phyloP scores from a whole-genome alignment of 805 yeast genomes.

The Nadsonia fulvescens region DNA sequence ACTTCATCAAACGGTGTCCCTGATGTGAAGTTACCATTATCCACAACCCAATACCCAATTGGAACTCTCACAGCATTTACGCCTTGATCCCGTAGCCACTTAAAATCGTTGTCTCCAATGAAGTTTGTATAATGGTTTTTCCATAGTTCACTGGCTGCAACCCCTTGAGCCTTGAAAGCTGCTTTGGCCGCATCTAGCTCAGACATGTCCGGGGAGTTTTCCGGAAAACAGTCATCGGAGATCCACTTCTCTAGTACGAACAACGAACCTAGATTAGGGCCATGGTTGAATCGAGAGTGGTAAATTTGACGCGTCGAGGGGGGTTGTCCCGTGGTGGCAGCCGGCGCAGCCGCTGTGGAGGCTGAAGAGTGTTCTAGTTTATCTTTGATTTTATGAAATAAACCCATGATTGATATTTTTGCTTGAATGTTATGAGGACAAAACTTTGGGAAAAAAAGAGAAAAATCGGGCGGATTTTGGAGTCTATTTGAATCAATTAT shows the following conservation, averaged over 20 bases:
- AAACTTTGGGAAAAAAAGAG: too few species aligned
- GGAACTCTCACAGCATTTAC: constrained; percentile 79
- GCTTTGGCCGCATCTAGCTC: constrained; percentile 60
- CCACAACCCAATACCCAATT: constrained; percentile 80
- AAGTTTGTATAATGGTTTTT: constrained; percentile 52
- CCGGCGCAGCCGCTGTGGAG: too few species aligned
- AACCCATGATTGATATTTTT: too few species aligned
- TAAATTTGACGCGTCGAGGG: constrained; percentile 19
- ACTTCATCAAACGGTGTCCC: constrained; percentile 46
- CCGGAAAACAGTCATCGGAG: constrained; percentile 28
- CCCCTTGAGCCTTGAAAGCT: constrained; percentile 30
- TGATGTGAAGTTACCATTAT: constrained; percentile 36
- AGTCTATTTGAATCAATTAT: too few species aligned
- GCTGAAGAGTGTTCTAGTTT: too few species aligned
- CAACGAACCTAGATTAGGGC: constrained; percentile 71
- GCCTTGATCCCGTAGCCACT: constrained; percentile 45
- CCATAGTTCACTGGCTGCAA: constrained; percentile 28
- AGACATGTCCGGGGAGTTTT: constrained; percentile 30
- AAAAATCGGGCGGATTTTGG: too few species aligned
- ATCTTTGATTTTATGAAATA: too few species aligned
- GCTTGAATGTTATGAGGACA: too few species aligned
- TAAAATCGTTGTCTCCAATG: constrained; percentile 58
- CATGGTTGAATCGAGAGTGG: constrained; percentile 35
- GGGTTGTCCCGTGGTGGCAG: too few species aligned
- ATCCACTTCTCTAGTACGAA: constrained; percentile 67